Percentiles rank a stretch among this genome's conserved stretches.
phyloP scores from a whole-genome alignment of 1,139 yeast genomes.

The Tardiomyces blankii region DNA sequence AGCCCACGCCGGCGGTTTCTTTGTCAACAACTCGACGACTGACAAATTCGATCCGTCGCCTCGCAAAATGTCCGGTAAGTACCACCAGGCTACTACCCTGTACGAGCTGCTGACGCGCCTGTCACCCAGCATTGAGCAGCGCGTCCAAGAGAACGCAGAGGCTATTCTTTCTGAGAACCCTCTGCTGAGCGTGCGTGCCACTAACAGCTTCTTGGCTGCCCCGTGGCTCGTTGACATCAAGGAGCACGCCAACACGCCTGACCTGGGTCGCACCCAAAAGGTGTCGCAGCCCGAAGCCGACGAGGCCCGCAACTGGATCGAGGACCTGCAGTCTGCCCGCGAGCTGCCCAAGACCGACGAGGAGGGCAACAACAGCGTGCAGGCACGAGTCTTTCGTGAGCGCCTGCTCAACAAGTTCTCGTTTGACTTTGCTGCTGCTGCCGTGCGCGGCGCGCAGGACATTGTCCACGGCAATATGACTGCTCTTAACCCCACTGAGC shows the following conservation, averaged over 20 bases:
- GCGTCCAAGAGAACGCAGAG: constrained; percentile 33
- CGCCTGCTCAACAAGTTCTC: constrained; percentile 61
- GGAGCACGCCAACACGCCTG: constrained; percentile 32
- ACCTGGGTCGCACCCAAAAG: constrained; percentile 51
- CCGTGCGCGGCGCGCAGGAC: constrained; percentile 70
- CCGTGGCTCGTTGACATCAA: constrained; percentile 62
- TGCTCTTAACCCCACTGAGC: constrained; percentile 74
- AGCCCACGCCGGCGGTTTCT: constrained; percentile 69
- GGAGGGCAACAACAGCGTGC: constrained; percentile 29
- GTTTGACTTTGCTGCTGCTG: constrained; percentile 65
- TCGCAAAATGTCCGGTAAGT: constrained; percentile 30
- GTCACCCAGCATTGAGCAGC: constrained; percentile 41
- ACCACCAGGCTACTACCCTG: constrained; percentile 35
- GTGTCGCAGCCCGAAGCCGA: constrained; percentile 46
- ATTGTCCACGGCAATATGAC: constrained; percentile 62
- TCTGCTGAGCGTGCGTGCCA: constrained; percentile 50
- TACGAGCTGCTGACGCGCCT: constrained; percentile 40
- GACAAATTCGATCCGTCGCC: constrained; percentile 56
- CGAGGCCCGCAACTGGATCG: constrained; percentile 61
- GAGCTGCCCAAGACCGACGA: constrained; percentile 43
- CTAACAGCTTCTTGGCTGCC: constrained; percentile 45
- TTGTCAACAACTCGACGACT: constrained; percentile 55
- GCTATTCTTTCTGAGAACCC: constrained; percentile 37
- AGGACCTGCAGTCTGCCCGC: constrained; percentile 71
- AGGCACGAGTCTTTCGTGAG: constrained; percentile 68